A percentile compares a stretch with the other conserved stretches of the same genome.
Evolutionary conservation across 345 rosid species (phyloP).

Genomic region (Clarkia xantiana): DNA sequence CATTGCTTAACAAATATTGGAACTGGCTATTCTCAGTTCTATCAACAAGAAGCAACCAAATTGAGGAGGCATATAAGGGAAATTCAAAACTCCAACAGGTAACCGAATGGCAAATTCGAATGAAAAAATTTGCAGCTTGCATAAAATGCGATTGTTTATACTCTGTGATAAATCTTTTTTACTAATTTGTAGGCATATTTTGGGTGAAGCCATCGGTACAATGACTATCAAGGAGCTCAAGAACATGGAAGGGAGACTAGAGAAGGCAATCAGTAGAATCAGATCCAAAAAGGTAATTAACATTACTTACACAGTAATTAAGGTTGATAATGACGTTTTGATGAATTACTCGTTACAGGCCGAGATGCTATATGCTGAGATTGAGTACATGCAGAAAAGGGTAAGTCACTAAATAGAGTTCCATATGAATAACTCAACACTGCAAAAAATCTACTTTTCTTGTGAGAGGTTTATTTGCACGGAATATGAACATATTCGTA

Average conservation of each 20-base stretch:
- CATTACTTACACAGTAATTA: not conserved
- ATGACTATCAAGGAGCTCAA: slow-evolving; percentile 60
- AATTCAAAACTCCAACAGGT: slow-evolving; percentile 68
- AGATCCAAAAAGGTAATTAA: slow-evolving; percentile 66
- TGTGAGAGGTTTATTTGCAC: too few species aligned
- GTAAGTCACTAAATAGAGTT: slow-evolving; percentile 16
- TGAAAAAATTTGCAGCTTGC: too few species aligned
- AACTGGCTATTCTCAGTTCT: slow-evolving; percentile 27
- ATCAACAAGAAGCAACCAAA: slow-evolving; percentile 84
- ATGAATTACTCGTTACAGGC: slow-evolving; percentile 27
- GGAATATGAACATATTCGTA: too few species aligned
- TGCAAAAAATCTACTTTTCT: not conserved
- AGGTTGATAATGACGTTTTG: not conserved
- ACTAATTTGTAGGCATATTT: slow-evolving; percentile 41
- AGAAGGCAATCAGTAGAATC: slow-evolving; percentile 73
- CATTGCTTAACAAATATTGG: not conserved
- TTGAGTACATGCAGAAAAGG: slow-evolving; percentile 91
- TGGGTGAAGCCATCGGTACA: slow-evolving; percentile 67
- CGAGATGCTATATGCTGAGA: slow-evolving; percentile 71
- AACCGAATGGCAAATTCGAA: not conserved
- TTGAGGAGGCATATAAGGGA: slow-evolving; percentile 61
- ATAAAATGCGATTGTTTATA: not conserved
- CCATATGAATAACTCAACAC: not conserved
- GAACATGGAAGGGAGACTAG: slow-evolving; percentile 55
- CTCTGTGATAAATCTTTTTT: not conserved